Base-by-base conservation (phyloP, 2,329 filamentous ascomycete genomes). In the Colletotrichum plurivorum region DNA sequence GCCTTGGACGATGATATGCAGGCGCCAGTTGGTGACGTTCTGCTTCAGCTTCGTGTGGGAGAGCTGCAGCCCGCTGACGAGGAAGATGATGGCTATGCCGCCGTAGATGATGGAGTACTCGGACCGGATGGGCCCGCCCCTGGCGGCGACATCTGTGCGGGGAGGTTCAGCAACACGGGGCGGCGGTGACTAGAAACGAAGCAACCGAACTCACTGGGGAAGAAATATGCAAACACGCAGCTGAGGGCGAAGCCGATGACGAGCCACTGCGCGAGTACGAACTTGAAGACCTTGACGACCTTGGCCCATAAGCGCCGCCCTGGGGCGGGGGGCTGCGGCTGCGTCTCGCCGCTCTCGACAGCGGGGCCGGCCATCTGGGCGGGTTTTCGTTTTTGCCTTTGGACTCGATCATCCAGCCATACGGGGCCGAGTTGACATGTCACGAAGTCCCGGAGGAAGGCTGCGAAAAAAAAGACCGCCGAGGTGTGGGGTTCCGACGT, bases 61-160 rank as follows among this genome's bases (percentile, higher is more conserved):
- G 18, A 94, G 87, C 59, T 92, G 92, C 73, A 93, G 85, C 4
- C 92, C 92, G 63, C 90, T 93, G 72, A 93, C 85, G 65, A 93
- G 82, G 77, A 94, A 94, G 73, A 93, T 92, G 73, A 93, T 79
- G 18, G 86, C 88, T 36, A 94, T 89, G 20, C 87, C 89, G 39
- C 91, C 89, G 76, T 94, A 94, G 36, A 93, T 84, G 62, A 93
- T 87, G 81, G 74, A 89, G 81, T 80, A 87, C 79, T 81, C 88
- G 73, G 79, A 90, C 79, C 78, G 87, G 78, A 84, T 85, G 53
- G 79, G 75, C 7, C 85, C 84, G 43, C 84, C 84, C 57, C 81
- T 80, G 18, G 82, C 81, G 49, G 85, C 85, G 65, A 88, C 82
- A 55, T 83, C 83, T 84, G 60, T n/a, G 22, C 18, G 51, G 48